Evolutionary conservation across 2,329 filamentous ascomycete genomes (phyloP).

Genomic region (Leptographium flavum): DNA sequence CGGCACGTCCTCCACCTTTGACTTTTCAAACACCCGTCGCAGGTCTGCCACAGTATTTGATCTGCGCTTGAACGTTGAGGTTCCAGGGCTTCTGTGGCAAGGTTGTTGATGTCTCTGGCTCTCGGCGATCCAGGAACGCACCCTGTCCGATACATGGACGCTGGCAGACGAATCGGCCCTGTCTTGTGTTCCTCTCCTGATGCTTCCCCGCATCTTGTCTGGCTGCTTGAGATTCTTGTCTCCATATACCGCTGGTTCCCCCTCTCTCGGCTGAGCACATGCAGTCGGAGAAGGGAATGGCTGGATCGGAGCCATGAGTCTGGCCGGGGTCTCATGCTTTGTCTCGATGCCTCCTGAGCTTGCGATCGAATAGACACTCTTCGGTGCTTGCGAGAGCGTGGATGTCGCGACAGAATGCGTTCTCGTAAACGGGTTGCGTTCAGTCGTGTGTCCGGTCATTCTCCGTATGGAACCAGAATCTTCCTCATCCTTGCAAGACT

Average conservation of each 20-base stretch:
- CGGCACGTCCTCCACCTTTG: too few species aligned
- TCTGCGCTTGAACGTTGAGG: background rate
- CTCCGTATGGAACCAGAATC: background rate
- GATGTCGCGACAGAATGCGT: background rate
- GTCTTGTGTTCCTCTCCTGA: background rate
- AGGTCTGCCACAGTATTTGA: constrained; percentile 17
- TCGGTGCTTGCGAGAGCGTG: background rate
- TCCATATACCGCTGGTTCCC: background rate
- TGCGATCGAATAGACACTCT: background rate
- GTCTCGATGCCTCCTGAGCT: background rate
- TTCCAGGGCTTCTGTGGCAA: too few species aligned
- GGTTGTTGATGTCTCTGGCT: background rate
- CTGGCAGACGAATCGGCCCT: too few species aligned
- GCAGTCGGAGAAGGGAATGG: background rate
- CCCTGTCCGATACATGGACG: background rate
- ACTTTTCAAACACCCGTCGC: constrained; percentile 16
- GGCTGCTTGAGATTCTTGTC: too few species aligned
- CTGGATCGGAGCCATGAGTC: constrained; percentile 10
- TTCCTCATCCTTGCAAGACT: background rate
- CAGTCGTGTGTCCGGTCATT: too few species aligned
- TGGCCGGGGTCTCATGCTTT: background rate
- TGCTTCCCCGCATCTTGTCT: background rate
- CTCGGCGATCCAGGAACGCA: background rate
- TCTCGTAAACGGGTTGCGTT: background rate
- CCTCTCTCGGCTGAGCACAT: background rate